These are phyloP conservation scores for Jamesozyma gamospora DNA, from an alignment of 805 yeast species.

Conservation along the genomic window DNA sequence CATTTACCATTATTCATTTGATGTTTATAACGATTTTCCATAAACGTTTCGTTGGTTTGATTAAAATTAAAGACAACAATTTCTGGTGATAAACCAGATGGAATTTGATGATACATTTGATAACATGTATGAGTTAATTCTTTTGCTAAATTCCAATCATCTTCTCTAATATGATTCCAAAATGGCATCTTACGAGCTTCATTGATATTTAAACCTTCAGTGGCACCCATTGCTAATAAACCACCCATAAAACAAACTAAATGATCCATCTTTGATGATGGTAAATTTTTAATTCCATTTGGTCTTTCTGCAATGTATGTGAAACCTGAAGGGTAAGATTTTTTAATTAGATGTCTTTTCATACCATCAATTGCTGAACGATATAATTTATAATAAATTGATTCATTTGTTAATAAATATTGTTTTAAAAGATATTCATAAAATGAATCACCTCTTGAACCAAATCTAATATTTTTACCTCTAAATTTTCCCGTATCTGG, in stretches of 20 bases:
- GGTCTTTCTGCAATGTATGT: slow-evolving; percentile 73
- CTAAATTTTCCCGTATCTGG: slow-evolving; percentile 66
- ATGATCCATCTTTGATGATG: slow-evolving; percentile 78
- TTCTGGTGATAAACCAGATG: slow-evolving; percentile 82
- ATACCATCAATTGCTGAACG: slow-evolving; percentile 70
- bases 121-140: slow-evolving; percentile 75
- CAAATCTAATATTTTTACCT: slow-evolving; percentile 62
- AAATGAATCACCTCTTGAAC: slow-evolving; percentile 89
- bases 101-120: slow-evolving; percentile 64
- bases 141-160: slow-evolving; percentile 59
- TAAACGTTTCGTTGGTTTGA: not conserved
- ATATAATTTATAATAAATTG: slow-evolving; percentile 62
- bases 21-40: slow-evolving; percentile 9
- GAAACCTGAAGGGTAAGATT: slow-evolving; percentile 52
- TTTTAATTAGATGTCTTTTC: slow-evolving; percentile 49
- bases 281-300: slow-evolving; percentile 46
- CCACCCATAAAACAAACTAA: slow-evolving; percentile 90
- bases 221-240: slow-evolving; percentile 78
- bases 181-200: slow-evolving; percentile 44
- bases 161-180: slow-evolving; percentile 52
- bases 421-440: slow-evolving; percentile 84
- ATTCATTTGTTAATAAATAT: slow-evolving; percentile 62
- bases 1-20: slow-evolving; percentile 5
- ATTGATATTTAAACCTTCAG: slow-evolving; percentile 50
- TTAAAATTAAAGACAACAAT: slow-evolving; percentile 75